phyloP scores from a whole-genome alignment of 2,329 filamentous ascomycete genomes.

The Penicillium aurantiogriseum region DNA sequence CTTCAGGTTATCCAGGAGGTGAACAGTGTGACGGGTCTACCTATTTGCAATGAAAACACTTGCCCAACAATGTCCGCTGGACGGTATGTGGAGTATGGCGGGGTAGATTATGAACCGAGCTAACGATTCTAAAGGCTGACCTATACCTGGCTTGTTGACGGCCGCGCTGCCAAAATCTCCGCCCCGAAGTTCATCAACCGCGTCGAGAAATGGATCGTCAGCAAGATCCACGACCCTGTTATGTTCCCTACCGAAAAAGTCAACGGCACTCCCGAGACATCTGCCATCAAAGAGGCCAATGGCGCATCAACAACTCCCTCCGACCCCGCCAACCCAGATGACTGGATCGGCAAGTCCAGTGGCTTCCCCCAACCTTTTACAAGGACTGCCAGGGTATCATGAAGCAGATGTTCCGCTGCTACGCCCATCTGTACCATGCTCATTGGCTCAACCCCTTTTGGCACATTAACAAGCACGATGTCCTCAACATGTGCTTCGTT shows the following conservation, averaged over 20 bases:
- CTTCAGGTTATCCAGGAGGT: constrained; percentile 84
- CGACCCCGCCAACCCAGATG: constrained; percentile 53
- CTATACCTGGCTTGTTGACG: constrained; percentile 92
- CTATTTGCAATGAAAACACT: constrained; percentile 77
- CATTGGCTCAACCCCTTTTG: constrained; percentile 86
- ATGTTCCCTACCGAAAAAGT: constrained; percentile 88
- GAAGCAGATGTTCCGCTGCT: constrained; percentile 98
- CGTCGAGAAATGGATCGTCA: constrained; percentile 95
- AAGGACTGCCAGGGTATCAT: constrained; percentile 91
- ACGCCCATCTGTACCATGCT: constrained; percentile 95
- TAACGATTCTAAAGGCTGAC: constrained; percentile 64
- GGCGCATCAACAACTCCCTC: constrained; percentile 13
- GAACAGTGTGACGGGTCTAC: constrained; percentile 69
- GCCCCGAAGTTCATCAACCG: constrained; percentile 92
- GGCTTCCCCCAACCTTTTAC: constrained; percentile 91
- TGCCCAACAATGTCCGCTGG: constrained; percentile 95
- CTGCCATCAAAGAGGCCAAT: constrained; percentile 54
- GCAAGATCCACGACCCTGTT: constrained; percentile 85
- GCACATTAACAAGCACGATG: constrained; percentile 68
- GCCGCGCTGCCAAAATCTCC: constrained; percentile 85
- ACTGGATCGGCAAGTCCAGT: constrained; percentile 87
- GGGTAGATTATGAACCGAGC: constrained; percentile 12
- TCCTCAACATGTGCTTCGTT: constrained; percentile 83
- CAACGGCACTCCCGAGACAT: constrained; percentile 57
- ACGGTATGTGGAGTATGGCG: constrained; percentile 60